These are phyloP conservation scores for Lipomyces yamadae DNA, from an alignment of 805 yeast genomes.

Conservation along the genomic window DNA sequence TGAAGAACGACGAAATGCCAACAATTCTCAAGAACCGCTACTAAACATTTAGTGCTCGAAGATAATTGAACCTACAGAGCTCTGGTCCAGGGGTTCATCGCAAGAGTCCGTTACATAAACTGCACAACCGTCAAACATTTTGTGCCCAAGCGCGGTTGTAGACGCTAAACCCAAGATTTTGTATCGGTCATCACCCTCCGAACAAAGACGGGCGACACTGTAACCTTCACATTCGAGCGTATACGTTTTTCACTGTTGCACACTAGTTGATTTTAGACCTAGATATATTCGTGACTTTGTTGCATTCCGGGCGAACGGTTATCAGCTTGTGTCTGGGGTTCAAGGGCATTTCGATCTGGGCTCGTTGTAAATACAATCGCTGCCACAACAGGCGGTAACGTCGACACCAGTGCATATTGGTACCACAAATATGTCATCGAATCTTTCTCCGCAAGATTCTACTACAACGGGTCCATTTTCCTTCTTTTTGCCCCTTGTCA, in stretches of 20 bases:
- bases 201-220: background rate
- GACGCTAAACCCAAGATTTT: background rate
- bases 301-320: background rate
- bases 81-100: no score
- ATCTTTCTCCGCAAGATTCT: background rate
- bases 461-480: slow-evolving; percentile 3
- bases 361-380: background rate
- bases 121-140: background rate
- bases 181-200: background rate
- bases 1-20: background rate
- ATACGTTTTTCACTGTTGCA: background rate
- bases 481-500: background rate
- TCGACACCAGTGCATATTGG: background rate
- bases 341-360: slow-evolving; percentile 4
- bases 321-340: background rate
- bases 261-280: background rate
- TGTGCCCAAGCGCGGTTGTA: background rate
- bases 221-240: background rate
- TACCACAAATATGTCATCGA: background rate
- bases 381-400: background rate
- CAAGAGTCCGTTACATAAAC: background rate
- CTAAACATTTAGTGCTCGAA: no score
- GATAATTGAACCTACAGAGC: no score
- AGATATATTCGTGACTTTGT: background rate
- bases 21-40: no score